Evolutionary conservation across 495 filamentous ascomycete species (phyloP).

Genomic region (Aspergillus taichungensis): DNA sequence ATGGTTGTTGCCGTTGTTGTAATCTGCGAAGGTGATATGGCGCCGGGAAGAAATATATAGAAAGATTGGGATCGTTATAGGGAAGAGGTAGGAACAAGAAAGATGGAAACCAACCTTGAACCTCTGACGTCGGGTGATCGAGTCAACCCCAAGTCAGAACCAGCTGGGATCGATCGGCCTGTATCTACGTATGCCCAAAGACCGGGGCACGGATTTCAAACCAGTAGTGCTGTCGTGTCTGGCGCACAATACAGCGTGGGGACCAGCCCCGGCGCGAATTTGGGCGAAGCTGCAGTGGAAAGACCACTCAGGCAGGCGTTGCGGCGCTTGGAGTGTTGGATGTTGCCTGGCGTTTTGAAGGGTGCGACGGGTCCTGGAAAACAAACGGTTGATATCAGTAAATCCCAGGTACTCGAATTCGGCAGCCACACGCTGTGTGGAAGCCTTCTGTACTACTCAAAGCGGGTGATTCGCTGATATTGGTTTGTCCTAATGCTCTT

Average conservation of each 20-base stretch:
- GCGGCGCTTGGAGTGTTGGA: constrained; percentile 22
- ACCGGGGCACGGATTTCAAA: background rate
- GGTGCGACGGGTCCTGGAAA: constrained; percentile 22
- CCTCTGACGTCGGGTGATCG: constrained; percentile 12
- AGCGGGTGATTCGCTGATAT: constrained; percentile 6
- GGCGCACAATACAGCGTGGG: constrained; percentile 16
- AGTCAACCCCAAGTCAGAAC: constrained; percentile 14
- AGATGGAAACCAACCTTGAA: constrained; percentile 34
- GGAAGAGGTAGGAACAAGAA: constrained; percentile 20
- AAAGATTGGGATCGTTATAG: constrained; percentile 1
- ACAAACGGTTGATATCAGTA: constrained; percentile 27
- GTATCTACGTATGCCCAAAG: constrained; percentile 9
- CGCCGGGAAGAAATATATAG: constrained; percentile 2
- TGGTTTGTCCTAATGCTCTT: constrained; percentile 18
- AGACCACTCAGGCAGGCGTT: constrained; percentile 26
- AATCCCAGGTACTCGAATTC: constrained; percentile 19
- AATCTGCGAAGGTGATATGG: background rate
- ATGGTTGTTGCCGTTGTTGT: background rate
- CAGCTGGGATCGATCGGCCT: constrained; percentile 8
- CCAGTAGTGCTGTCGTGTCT: constrained; percentile 2
- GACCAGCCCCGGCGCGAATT: constrained; percentile 26
- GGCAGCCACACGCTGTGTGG: constrained; percentile 10
- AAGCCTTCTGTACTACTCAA: constrained; percentile 14
- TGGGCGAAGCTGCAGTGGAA: background rate
- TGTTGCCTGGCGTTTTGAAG: constrained; percentile 33